Evolutionary conservation across 2,329 filamentous ascomycete genomes (phyloP), one percentile per base, ranked within the genome.

Genomic region (Cladosporium sp.): DNA sequence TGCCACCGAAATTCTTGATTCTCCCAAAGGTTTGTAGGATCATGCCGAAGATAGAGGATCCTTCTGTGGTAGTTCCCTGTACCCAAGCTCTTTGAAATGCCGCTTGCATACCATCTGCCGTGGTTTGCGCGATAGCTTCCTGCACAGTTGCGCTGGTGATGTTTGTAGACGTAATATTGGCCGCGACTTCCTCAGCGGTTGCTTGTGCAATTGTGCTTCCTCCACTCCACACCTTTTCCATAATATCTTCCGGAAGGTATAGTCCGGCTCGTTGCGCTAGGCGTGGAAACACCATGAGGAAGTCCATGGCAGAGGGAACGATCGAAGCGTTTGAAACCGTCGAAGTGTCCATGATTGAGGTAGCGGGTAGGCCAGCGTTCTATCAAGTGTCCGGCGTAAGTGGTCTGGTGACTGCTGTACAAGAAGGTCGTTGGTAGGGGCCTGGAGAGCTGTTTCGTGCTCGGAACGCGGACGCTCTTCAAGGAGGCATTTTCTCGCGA

Each of bases 1-100:
- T 88, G 67, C 91, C 93, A 53, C 92, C 91, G 51, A 97, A 83
- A 51, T 91, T 92, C 74, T 89, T 76, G 51, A 76, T 57, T 66
- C 68, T 73, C 5, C 66, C 71, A 58, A 76, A 64, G 6, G 64
- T 68, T 28, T 71, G 67, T 53, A 70, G 58, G 10, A 75, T 63
- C 62, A 71, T 67, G 56, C 71, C 72, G 39, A 74, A 69, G 18
- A 75, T 57, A 6, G 72, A 72, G 13, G 71, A 68, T 23, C 65
- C 58, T 10, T 66, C 65, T 34, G 73, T 72, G 34, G 70, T 70
- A 25, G 66, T 69, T 34, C 65, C 69, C 30, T 72, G 68, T 36
- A 54, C 67, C 67, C 69, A 75, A 10, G 71, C 68, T 57, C 73
- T 71, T 49, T 65, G 67, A 32, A 72, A 57, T 4, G 67, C 68